Evolutionary conservation across 352 stramenopile genomes (phyloP).

Genomic region (Elongisporangium senticosum): DNA sequence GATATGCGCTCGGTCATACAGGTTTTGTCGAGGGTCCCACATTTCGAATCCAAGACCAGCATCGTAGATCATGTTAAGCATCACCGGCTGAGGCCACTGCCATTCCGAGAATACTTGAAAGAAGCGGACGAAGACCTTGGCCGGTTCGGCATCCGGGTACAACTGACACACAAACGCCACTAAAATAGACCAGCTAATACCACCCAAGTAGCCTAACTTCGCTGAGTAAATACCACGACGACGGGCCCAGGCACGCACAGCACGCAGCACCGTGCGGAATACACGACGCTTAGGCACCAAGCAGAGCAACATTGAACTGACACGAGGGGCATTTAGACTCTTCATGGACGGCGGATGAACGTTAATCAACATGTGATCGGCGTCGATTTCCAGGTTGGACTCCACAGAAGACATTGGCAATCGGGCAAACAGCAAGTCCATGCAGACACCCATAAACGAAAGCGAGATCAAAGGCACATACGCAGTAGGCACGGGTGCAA

Average conservation of each 20-base stretch:
- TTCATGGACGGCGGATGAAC: slow-evolving; percentile 94
- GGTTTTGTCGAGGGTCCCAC: slow-evolving; percentile 83
- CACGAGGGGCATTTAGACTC: slow-evolving; percentile 90
- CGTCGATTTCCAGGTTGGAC: slow-evolving; percentile 77
- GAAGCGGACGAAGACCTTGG: slow-evolving; percentile 76
- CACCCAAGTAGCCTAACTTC: slow-evolving; percentile 95
- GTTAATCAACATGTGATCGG: slow-evolving; percentile 85
- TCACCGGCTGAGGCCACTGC: slow-evolving; percentile 76
- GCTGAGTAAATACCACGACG: slow-evolving; percentile 95
- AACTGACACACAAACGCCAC: slow-evolving; percentile 93
- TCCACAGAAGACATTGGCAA: slow-evolving; percentile 59
- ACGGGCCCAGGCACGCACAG: slow-evolving; percentile 71
- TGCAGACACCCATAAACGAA: slow-evolving; percentile 76
- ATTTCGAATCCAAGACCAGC: slow-evolving; percentile 76
- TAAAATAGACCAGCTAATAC: slow-evolving; percentile 98
- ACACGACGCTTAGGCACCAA: slow-evolving; percentile 84
- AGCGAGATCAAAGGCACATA: slow-evolving; percentile 93
- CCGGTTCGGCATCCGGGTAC: slow-evolving; percentile 65
- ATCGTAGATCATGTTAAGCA: slow-evolving; percentile 85
- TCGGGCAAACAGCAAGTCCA: slow-evolving; percentile 91
- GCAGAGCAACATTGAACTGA: slow-evolving; percentile 94
- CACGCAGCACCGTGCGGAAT: slow-evolving; percentile 84
- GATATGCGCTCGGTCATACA: slow-evolving; percentile 90
- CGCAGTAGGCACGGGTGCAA: slow-evolving; percentile 80
- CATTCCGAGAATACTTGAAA: slow-evolving; percentile 84